Base-by-base conservation (phyloP, 768 basidiomycete genomes). In the Lentinula edodes region DNA sequence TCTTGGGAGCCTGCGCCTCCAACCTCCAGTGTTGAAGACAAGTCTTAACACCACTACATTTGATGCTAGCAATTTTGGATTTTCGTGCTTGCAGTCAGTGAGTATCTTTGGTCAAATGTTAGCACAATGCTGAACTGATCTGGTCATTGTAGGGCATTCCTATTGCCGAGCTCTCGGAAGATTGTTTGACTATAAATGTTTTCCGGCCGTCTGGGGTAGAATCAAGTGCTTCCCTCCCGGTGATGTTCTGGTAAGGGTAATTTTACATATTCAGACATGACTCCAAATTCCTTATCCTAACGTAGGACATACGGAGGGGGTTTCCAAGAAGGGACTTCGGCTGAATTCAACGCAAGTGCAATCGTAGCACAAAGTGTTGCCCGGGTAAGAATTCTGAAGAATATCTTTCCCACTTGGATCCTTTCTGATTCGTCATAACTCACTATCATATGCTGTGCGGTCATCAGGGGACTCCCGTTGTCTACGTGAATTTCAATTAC, bases 401-500 rank as follows among this genome's bases (percentile, higher is more conserved):
- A 20, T 38, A 58, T 32, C 12, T 16, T 39, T 35, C 41, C 6
- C 15, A 48, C 38, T 32, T 20, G 3, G 13, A 18, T 15, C 15
- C 15, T n/a, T 45, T 0, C n/a, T 2, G 16, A 45, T 0, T 6
- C 16, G 43, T 45, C 35, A 28, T 20, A 34, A 10, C 46, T 15
- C 32, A 18, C 50, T 60, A 23, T 9, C 48, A 18, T 16, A 60
- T 41, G 36, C 35, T 15, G 38, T 16, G 5, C 50, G 36, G 15
- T 46, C 50, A 38, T 28, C 54, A 62, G 70, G 67, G 67, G 0
- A 64, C 67, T 38, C 76, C 77, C 0, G 68, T 80, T 60, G 63
- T 82, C 48, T 75, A 72, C 63, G 79, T 78, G 51, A 77, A 74
- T 42, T 64, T 82, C 64, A 81, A 83, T 66, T 84, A 85, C 64